Percentiles rank a stretch among this genome's conserved stretches.
Conservation (phyloP, 257 asterid genomes). For the Solanum ossicruentum region DNA sequence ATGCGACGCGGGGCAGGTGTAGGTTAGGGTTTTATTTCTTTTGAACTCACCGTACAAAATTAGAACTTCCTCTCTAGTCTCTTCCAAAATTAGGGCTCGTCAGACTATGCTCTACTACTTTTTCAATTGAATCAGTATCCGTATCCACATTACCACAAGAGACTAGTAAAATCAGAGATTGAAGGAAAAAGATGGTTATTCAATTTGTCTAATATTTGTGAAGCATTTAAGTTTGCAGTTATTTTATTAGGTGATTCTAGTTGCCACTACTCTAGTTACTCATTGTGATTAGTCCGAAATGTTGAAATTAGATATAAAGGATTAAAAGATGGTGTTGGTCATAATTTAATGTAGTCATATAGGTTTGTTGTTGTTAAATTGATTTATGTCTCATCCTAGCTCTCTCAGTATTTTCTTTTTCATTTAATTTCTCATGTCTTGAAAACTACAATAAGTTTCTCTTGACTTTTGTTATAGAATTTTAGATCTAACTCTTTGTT, state of each 20-base stretch:
- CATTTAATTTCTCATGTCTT: neutral
- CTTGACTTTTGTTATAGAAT: neutral
- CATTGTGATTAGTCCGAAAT: neutral
- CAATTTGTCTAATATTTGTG: neutral
- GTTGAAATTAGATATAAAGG: neutral
- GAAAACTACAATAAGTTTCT: neutral
- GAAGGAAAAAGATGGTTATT: too few species aligned
- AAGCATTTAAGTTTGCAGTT: neutral
- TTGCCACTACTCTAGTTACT: neutral
- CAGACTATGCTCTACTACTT: constrained; percentile 44
- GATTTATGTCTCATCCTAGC: neutral
- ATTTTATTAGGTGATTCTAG: too few species aligned
- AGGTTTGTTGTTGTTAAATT: neutral
- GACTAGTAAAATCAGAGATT: too few species aligned
- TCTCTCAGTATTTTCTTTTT: neutral
- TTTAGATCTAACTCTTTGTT: neutral
- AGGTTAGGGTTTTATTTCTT: too few species aligned
- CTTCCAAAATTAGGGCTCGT: too few species aligned
- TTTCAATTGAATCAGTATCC: constrained; percentile 85
- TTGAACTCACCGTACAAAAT: too few species aligned
- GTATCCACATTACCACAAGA: neutral
- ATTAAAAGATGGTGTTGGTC: neutral
- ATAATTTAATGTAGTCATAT: neutral
- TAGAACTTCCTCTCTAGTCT: too few species aligned
- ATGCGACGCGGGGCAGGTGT: too few species aligned